These are phyloP conservation scores for Colletotrichum filicis DNA, from an alignment of 2,329 filamentous ascomycete species.

Conservation along the genomic window DNA sequence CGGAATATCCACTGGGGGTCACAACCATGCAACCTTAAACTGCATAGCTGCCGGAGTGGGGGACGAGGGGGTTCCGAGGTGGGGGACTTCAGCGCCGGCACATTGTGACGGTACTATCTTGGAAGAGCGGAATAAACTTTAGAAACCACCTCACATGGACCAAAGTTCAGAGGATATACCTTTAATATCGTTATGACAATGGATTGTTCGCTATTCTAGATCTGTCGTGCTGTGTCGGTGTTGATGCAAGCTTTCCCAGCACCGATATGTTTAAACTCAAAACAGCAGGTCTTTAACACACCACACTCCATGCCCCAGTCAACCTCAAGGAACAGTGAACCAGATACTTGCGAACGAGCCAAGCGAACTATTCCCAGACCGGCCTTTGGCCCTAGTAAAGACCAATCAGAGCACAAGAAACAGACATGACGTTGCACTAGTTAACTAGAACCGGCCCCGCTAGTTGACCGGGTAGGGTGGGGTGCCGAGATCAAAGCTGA, in stretches of 20 bases:
- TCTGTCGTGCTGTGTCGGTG: background rate
- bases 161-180: background rate
- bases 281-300: background rate
- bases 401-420: background rate
- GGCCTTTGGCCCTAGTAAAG: background rate
- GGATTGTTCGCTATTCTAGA: background rate
- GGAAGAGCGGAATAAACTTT: background rate
- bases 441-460: constrained; percentile 16
- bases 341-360: background rate
- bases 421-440: background rate
- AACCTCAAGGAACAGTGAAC: background rate
- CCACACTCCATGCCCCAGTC: background rate
- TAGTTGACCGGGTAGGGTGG: background rate
- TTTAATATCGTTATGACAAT: background rate
- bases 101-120: background rate
- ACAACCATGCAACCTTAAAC: constrained; percentile 10
- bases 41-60: constrained; percentile 20
- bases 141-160: background rate
- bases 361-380: background rate
- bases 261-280: background rate
- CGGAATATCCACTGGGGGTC: constrained; percentile 17
- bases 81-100: constrained; percentile 3
- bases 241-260: background rate
- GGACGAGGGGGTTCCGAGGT: constrained; percentile 30
- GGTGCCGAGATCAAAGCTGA: constrained; percentile 13